Evolutionary conservation across 169 alveolate species (phyloP).

Genomic region (Toxoplasma gondii): DNA sequence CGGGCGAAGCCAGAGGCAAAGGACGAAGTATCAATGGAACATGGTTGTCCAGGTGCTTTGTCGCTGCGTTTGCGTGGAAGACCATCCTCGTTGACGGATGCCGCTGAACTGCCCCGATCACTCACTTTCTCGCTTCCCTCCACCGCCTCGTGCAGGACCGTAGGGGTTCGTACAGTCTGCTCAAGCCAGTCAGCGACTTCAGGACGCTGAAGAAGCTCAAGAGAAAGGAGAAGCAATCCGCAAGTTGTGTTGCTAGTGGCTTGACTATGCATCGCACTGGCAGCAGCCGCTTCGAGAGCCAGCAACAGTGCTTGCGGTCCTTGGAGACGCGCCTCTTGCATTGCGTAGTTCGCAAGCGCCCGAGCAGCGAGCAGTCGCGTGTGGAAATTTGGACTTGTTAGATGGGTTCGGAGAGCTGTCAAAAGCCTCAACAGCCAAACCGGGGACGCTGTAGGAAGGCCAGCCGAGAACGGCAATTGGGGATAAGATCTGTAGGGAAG

Average conservation of each 20-base stretch:
- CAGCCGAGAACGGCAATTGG: background rate
- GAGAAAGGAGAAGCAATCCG: background rate
- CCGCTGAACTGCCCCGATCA: too few relatives aligned
- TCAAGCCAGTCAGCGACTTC: background rate
- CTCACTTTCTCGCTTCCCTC: too few relatives aligned
- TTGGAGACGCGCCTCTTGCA: background rate
- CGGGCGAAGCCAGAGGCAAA: background rate
- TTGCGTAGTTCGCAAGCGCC: background rate
- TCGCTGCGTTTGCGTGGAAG: too few relatives aligned
- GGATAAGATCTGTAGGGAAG: too few relatives aligned
- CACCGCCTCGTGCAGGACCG: background rate
- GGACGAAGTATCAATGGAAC: background rate
- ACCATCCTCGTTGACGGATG: too few relatives aligned
- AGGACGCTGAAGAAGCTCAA: constrained; percentile 26
- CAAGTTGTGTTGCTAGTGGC: background rate
- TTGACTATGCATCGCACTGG: background rate
- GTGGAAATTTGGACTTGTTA: background rate
- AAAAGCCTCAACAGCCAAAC: background rate
- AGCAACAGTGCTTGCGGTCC: background rate
- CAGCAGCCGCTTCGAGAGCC: background rate
- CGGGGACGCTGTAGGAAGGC: background rate
- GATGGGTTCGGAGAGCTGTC: background rate
- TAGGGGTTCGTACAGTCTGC: background rate
- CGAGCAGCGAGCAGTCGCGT: background rate
- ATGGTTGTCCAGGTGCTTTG: too few relatives aligned